Base-by-base conservation (phyloP, 1,139 yeast species). In the Yamadazyma trypodendri region DNA sequence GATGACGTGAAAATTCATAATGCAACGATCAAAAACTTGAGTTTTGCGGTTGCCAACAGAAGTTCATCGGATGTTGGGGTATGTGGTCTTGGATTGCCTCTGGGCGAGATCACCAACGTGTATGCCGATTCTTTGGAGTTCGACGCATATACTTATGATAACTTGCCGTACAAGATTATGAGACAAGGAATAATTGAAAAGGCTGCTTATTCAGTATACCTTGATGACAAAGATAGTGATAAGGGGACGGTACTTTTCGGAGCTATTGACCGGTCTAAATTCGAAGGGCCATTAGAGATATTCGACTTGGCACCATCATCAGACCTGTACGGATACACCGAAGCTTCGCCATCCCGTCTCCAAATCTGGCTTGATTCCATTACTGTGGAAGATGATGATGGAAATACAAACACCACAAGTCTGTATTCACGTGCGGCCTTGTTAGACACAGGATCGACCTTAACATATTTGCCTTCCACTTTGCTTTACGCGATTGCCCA, bases 21-120 rank as follows among this genome's bases (percentile, higher is more conserved):
- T 36, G 53, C 63, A 12, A 56, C 63, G 6, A 67, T 82, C n/a
- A 44, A 61, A 0, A 49, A 58, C 36, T 63, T 79, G 46, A 69
- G 77, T n/a, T 66, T 78, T 54, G 83, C 79, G 3, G 59, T 75
- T 31, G 80, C 76, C 17, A 66, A 68, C 46, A 50, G 55, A 25
- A 56, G 75, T 10, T 23, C 25, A 6, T 23, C 25, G 5, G 13
- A 23, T 23, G 63, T 67, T 15, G 79, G 79, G 14, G 71, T 76
- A 20, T 56, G 77, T 29, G 84, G 83, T 11, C 65, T 79, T 38
- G 84, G 83, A 2, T 65, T 78, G 33, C 61, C 71, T 6, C 78
- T 73, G 1, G 58, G 76, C 42, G 84, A 79, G 53, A 63, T 23
- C 25, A 23, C 32, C 29, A 46, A 58, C 12, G 14, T 11, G 6